Percentiles rank a stretch among this genome's conserved stretches.
Evolutionary conservation across 1,284 basidiomycete genomes (phyloP).

Genomic region (Heterobasidion annosum): DNA sequence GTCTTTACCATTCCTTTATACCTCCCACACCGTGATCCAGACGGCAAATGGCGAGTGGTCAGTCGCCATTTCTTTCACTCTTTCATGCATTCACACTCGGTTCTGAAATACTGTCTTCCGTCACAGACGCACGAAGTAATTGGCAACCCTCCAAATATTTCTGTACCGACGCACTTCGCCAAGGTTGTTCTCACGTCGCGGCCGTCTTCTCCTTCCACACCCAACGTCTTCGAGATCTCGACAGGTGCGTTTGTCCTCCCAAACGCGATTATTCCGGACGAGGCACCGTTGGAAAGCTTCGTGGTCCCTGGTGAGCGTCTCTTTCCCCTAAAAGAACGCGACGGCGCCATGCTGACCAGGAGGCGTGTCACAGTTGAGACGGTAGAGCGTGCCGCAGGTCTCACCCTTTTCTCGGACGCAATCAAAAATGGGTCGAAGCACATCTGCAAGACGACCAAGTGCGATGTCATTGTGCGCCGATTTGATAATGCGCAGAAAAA

Average conservation of each 20-base stretch:
- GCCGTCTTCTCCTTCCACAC: constrained; percentile 65
- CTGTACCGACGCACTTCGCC: constrained; percentile 97
- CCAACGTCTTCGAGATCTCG: constrained; percentile 66
- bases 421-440: constrained; percentile 78
- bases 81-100: no score
- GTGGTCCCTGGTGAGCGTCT: constrained; percentile 63
- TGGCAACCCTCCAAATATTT: constrained; percentile 81
- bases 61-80: constrained; percentile 23
- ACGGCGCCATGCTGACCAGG: not conserved
- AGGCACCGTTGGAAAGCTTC: constrained; percentile 72
- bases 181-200: constrained; percentile 86
- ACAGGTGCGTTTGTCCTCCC: constrained; percentile 93
- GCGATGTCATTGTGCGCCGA: constrained; percentile 74
- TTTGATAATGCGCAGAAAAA: constrained; percentile 87
- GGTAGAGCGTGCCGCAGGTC: constrained; percentile 87
- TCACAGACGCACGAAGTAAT: constrained; percentile 86
- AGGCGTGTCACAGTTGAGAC: constrained; percentile 57
- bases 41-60: constrained; percentile 93
- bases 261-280: constrained; percentile 83
- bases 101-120: no score
- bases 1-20: constrained; percentile 98
- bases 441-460: constrained; percentile 82
- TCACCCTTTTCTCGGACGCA: constrained; percentile 81
- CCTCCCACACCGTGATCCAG: constrained; percentile 74
- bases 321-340: not conserved